These are phyloP conservation scores for Sugiyamaella americana DNA, from an alignment of 805 yeast species.

Conservation along the genomic window DNA sequence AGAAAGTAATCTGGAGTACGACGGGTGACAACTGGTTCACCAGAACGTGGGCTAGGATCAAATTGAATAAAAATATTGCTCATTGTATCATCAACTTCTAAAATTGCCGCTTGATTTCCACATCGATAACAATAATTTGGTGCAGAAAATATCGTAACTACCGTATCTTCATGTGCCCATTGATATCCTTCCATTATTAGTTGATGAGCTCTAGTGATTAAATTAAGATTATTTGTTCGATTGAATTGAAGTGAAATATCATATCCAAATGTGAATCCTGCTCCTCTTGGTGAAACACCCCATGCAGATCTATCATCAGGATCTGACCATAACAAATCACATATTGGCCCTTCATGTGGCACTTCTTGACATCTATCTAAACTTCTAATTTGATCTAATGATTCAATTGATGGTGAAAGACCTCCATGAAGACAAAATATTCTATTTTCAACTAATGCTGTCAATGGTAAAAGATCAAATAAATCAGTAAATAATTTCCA, in stretches of 20 bases:
- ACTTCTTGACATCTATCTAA: conserved; percentile 91
- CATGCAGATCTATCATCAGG: conserved; percentile 96
- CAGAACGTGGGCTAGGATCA: conserved; percentile 93
- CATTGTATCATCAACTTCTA: conserved; percentile 90
- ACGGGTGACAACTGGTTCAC: conserved; percentile 91
- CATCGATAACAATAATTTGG: conserved; percentile 94
- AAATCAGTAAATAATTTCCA: conserved; percentile 91
- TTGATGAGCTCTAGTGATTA: conserved; percentile 94
- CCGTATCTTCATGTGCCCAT: conserved; percentile 81
- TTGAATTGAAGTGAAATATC: conserved; percentile 91
- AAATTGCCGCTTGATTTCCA: conserved; percentile 92
- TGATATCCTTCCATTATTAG: conserved; percentile 96
- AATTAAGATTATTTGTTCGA: conserved; percentile 75
- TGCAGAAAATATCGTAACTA: conserved; percentile 85
- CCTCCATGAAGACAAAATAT: conserved; percentile 95
- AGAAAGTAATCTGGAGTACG: conserved; percentile 93
- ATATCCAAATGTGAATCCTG: conserved; percentile 96
- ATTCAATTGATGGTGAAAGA: conserved; percentile 87
- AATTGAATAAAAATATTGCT: conserved; percentile 84
- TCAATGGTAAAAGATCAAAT: conserved; percentile 88
- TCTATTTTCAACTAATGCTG: conserved; percentile 86
- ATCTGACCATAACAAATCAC: conserved; percentile 93
- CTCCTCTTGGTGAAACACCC: conserved; percentile 98
- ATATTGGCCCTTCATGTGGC: conserved; percentile 97
- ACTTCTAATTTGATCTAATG: conserved; percentile 86